Base-by-base conservation (phyloP, 2,329 filamentous ascomycete genomes). In the Aspergillus floridensis region DNA sequence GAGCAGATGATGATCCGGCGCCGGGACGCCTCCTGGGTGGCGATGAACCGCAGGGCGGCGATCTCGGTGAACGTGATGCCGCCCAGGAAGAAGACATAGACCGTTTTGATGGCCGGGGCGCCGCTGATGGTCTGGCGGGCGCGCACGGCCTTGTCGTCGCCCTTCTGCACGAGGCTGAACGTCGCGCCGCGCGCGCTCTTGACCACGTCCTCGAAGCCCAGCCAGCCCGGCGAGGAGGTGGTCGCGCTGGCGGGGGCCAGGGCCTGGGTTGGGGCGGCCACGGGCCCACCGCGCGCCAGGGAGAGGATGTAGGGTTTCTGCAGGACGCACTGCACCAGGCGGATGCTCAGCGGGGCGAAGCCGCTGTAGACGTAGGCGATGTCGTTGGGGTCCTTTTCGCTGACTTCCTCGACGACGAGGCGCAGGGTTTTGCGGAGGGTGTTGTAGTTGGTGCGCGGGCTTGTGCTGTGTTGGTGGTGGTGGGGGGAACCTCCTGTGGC, bases 351-450 rank as follows among this genome's bases (percentile, higher is more conserved):
- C 0, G 95, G 96, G 4, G 96, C 95, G 72, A 98, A 99, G 55
- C 95, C 96, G 64, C 91, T 96, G 77, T 98, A 99, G 11, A 97
- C 93, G 70, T 99, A 99, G n/a, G 93, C 90, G 62, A 98, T 88
- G 68, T 99, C 95, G 69, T 95, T 91, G 2, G 95, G 95, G 50
- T 96, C 90, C 60, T 95, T 88, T 75, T 99, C 95, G 71, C 96
- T 93, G 44, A 99, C 93, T 73, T 98, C 95, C 72, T 99, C 95
- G 58, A 97, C 89, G 72, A 97, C 96, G 16, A 99, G 84, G 31
- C 89, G 87, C 14, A 99, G 84, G 61, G 88, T 88, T 74, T 95
- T 96, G 57, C 96, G 89, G 5, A 98, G 80, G 66, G 91, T 90
- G 4, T 87, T 88, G 77, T 97, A 99, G 73, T 98, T 97, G 11